Base-by-base conservation (phyloP, 139 green algal species). In the Chara braunii region DNA sequence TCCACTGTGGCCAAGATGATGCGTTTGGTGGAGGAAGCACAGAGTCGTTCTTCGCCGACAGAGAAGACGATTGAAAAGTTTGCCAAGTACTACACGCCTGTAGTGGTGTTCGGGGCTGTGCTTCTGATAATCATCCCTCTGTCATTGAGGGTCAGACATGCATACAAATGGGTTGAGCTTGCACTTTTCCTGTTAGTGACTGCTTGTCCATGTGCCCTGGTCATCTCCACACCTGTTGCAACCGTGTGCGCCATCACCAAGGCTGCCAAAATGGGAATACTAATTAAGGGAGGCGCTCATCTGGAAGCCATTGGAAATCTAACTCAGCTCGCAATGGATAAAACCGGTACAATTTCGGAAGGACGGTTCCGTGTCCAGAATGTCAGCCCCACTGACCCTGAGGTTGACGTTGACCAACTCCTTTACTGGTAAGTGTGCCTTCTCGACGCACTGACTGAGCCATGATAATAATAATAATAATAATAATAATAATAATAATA, bases 141-240 rank as follows among this genome's bases (percentile, higher is more conserved):
- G 32, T 58, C 67, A 2, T 34, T 70, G 18, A 26, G 32, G 31
- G 51, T 12, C 6, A 12, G 24, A 5, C 44, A 67, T 22, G 18
- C 26, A 37, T 56, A 65, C 12, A 3, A 86, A 58, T 94, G 72
- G 64, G 36, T 83, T 6, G 87, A 90, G 62, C 67, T 85, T 31
- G 81, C 87, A 11, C 71, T 91, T 43, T 76, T 89, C 28, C 66
- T 94, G 26, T 75, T 94, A 11, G 87, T 94, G 9, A 83, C 79
- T 3, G 85, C 85, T 22, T 93, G 87, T 73, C 87, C 87, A 29
- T 94, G 87, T 60, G 87, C 87, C 14, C 74, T 94, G 28, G 85
- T 94, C 31, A 80, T 94, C n/a, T 85, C 78, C 29, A 92, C 87
- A 9, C 87, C 87, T 12, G 80, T 91, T 5, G 64, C 76, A 3